A percentile compares a stretch with the other conserved stretches of the same genome.
Evolutionary conservation across 768 basidiomycete genomes (phyloP).

Genomic region (Butyriboletus loyo): DNA sequence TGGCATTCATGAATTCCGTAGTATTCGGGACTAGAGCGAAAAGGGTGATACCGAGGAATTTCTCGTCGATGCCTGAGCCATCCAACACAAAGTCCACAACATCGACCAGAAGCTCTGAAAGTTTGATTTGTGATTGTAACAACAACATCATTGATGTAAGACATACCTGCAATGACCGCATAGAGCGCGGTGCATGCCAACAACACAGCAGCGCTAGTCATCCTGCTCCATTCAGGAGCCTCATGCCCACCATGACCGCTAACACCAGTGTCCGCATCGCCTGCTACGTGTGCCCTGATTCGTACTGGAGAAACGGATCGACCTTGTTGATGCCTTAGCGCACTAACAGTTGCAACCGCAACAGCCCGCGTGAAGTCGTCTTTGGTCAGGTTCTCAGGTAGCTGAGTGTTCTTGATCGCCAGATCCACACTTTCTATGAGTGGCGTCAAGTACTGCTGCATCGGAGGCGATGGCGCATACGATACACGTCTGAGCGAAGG

Average conservation of each 20-base stretch:
- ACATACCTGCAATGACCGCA: conserved; percentile 90
- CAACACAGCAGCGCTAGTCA: conserved; percentile 84
- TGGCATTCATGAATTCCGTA: conserved; percentile 99
- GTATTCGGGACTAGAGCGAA: conserved; percentile 98
- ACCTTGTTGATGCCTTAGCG: conserved; percentile 78
- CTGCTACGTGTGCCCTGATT: conserved; percentile 38
- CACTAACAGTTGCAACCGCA: conserved; percentile 90
- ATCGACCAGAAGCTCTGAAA: conserved; percentile 84
- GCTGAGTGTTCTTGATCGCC: conserved; percentile 57
- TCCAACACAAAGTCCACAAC: conserved; percentile 92
- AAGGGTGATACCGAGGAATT: conserved; percentile 93
- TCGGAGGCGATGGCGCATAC: conserved; percentile 42
- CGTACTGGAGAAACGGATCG: conserved; percentile 47
- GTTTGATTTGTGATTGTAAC: not conserved
- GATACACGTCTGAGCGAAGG: conserved; percentile 54
- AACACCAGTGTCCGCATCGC: conserved; percentile 42
- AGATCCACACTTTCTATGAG: conserved; percentile 77
- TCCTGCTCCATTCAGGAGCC: conserved; percentile 93
- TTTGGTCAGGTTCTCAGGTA: conserved; percentile 66
- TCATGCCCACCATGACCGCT: conserved; percentile 83
- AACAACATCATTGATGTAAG: not conserved
- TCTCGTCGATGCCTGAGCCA: conserved; percentile 92
- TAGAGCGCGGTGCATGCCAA: conserved; percentile 89
- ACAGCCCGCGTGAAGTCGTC: conserved; percentile 94
- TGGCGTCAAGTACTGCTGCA: conserved; percentile 47